Base-by-base conservation (phyloP, 345 rosid genomes). In the Boechera stricta region DNA sequence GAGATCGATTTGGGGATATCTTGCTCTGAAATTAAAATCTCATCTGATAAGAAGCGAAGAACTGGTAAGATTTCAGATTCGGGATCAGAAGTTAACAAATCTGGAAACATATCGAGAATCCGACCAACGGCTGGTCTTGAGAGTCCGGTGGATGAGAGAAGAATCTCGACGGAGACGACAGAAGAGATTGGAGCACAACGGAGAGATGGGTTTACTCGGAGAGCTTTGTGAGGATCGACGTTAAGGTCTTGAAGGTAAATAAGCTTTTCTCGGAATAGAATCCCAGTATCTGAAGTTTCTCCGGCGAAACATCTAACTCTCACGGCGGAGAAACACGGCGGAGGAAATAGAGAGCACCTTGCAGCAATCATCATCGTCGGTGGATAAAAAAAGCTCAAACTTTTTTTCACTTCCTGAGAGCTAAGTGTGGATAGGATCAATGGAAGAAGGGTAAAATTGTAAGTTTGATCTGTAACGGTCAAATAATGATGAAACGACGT, bases 71-170 rank as follows among this genome's bases (percentile, higher is more conserved):
- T 72, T 5, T 82, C 80, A 24, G 72, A 39, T 68, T 84, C 52
- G 0, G 92, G 92, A 35, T 91, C 90, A 10, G 90, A 80, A 64
- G 91, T 94, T 53, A 94, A 84, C 77, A 91, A 83, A 39, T 71
- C 75, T 0, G 97, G 96, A 80, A 85, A 78, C 96, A 90, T 94
- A 69, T 90, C 97, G 64, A 94, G 91, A 58, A 94, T 80, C 9
- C 97, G 85, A 54, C 93, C 92, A 38, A 91, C 79, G 51, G 90
- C 81, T 9, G 85, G 58, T 59, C 90, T 85, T 8, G 86, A 79
- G 64, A 94, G 85, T 45, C 98, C 96, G 61, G 87, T 70, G 6
- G 88, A 83, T 58, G 87, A 83, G 76, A 94, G 88, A 60, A 82
- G 84, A 47, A 52, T 32, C 80, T 90, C 90, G 56, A 90, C 86